Percentiles rank a stretch among this genome's conserved stretches.
Conservation (phyloP, 805 yeast genomes). For the Pichia kluyveri region DNA sequence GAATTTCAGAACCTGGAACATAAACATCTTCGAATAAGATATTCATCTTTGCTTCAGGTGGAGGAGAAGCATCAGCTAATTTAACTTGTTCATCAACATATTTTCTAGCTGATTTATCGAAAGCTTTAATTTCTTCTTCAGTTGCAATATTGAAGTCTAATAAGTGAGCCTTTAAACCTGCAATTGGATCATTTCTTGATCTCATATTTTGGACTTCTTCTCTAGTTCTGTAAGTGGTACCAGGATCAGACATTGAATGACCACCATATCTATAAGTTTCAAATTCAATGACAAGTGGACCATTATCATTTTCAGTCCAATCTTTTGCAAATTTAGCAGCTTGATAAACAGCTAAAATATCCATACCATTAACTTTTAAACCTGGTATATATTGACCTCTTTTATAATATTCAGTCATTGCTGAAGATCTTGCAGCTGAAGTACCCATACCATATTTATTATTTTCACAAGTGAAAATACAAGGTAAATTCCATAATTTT, state of each 20-base stretch:
- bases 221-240: slow-evolving; percentile 99
- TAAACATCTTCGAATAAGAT: slow-evolving; percentile 95
- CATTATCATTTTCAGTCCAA: slow-evolving; percentile 88
- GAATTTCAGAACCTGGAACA: slow-evolving; percentile 88
- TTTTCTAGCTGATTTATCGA: slow-evolving; percentile 94
- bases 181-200: slow-evolving; percentile 95
- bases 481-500: slow-evolving; percentile 94
- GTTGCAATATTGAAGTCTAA: slow-evolving; percentile 78
- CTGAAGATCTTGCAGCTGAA: slow-evolving; percentile 93
- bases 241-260: slow-evolving; percentile 99
- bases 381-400: slow-evolving; percentile 99
- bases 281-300: slow-evolving; percentile 92
- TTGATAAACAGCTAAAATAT: slow-evolving; percentile 87
- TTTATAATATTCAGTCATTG: slow-evolving; percentile 93
- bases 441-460: slow-evolving; percentile 99
- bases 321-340: slow-evolving; percentile 96
- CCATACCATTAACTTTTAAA: slow-evolving; percentile 98
- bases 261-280: slow-evolving; percentile 99
- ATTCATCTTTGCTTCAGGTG: slow-evolving; percentile 93
- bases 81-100: slow-evolving; percentile 92
- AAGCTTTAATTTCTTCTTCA: slow-evolving; percentile 88
- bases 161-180: slow-evolving; percentile 84
- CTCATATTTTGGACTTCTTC: slow-evolving; percentile 99
- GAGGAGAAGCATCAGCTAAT: slow-evolving; percentile 86
- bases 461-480: slow-evolving; percentile 93